These are phyloP conservation scores for Wickerhamomyces rabaulensis DNA, from an alignment of 805 yeast species.

Conservation along the genomic window DNA sequence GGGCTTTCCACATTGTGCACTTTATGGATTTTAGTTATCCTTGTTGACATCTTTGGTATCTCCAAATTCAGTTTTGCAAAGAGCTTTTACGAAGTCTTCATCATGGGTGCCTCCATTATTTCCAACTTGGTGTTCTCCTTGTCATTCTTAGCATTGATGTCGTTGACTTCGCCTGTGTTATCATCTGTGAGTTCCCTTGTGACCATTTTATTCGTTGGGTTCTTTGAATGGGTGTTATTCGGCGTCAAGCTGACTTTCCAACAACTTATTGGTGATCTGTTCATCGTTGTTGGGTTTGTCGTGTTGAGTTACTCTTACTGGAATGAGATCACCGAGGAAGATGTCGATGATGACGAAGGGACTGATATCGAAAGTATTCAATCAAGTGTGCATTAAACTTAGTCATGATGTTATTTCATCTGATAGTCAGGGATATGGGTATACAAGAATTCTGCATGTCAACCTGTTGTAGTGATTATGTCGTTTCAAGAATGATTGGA, in stretches of 20 bases:
- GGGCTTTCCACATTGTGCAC: slow-evolving; percentile 52
- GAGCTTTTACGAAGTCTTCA: slow-evolving; percentile 23
- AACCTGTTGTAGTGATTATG: neutral
- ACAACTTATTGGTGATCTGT: slow-evolving; percentile 63
- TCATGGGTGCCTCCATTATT: slow-evolving; percentile 46
- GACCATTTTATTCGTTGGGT: slow-evolving; percentile 75
- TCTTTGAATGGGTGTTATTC: slow-evolving; percentile 67
- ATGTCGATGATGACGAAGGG: slow-evolving; percentile 26
- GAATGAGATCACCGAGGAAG: slow-evolving; percentile 50
- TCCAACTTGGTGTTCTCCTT: slow-evolving; percentile 68
- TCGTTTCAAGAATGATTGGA: neutral
- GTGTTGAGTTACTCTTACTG: slow-evolving; percentile 61
- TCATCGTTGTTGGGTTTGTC: slow-evolving; percentile 66
- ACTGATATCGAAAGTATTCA: slow-evolving; percentile 6
- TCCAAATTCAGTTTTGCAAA: slow-evolving; percentile 55
- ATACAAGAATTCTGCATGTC: too few relatives aligned
- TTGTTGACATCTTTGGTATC: slow-evolving; percentile 48
- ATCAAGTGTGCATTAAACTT: neutral
- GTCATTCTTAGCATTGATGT: slow-evolving; percentile 70
- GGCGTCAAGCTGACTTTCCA: slow-evolving; percentile 48
- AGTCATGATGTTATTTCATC: too few relatives aligned
- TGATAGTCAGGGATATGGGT: too few relatives aligned
- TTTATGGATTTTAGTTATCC: slow-evolving; percentile 42
- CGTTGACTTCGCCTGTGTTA: slow-evolving; percentile 79
- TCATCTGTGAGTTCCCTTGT: slow-evolving; percentile 65